Base-by-base conservation (phyloP, 768 basidiomycete species). In the Tricholoma saponaceum region DNA sequence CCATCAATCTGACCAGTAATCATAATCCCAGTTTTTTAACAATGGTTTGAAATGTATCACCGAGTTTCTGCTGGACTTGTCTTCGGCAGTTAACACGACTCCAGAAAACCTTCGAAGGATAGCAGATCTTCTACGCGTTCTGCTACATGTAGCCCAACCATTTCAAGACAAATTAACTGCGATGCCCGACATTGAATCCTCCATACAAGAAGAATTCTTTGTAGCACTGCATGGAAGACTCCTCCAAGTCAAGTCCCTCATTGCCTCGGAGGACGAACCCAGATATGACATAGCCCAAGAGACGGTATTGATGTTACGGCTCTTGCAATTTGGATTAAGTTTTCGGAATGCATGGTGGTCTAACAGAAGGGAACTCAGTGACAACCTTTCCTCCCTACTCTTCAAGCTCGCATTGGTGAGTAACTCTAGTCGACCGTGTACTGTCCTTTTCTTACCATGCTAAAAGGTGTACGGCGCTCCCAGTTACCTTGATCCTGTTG, bases 271-370 rank as follows among this genome's bases (percentile, higher is more conserved):
- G 22, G 58, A 70, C 28, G 61, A 50, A 23, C 55, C 58, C 18
- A 64, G 54, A 43, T 54, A 56, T 32, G 65, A 67, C 60, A 56
- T 74, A 16, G 74, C 78, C 0, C 74, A 80, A 44, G 72, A 74
- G 12, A 70, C 82, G 26, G 74, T 87, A 20, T 77, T 90, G 32
- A 69, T 90, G 26, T 79, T 82, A 2, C 83, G 90, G 2, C 71
- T 92, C 14, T 62, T 91, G 22, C 90, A 92, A 63, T 92, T 92
- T 59, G 79, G 83, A 65, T 74, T 92, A 7, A 84, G 87, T 22
- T 87, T 90, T 64, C 78, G 77, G 16, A 78, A 76, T 8, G 66
- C 69, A 4, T 90, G 87, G 86, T 83, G 82, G 2, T 58, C 74
- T 2, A 75, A 71, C 51, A 74, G 77, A 39, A 84, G 77, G 60